Percentiles rank a stretch among this genome's conserved stretches.
Evolutionary conservation across 2,329 filamentous ascomycete genomes (phyloP).

Genomic region (Cytospora piceae): DNA sequence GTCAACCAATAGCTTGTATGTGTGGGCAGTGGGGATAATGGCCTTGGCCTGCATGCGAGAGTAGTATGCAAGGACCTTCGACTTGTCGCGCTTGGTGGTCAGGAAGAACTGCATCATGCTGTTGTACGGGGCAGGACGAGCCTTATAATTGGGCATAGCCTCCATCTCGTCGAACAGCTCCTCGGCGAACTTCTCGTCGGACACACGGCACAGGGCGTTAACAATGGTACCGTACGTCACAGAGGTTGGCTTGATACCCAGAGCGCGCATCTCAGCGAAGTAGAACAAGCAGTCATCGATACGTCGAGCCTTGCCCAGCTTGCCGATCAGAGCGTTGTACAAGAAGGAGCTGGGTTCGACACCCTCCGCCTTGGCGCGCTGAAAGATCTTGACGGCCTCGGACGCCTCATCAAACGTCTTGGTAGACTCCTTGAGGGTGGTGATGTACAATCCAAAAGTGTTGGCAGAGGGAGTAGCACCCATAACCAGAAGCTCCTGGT

Average conservation of each 20-base stretch:
- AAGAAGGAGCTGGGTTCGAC: conserved; percentile 96
- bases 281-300: conserved; percentile 98
- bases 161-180: conserved; percentile 99
- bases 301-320: conserved; percentile 94
- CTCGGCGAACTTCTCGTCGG: conserved; percentile 96
- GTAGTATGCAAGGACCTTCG: conserved; percentile 92
- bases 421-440: conserved; percentile 94
- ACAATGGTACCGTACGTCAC: conserved; percentile 98
- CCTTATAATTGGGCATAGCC: conserved; percentile 97
- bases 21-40: conserved; percentile 92
- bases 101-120: conserved; percentile 99
- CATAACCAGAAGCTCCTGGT: conserved; percentile 89
- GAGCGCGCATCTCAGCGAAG: conserved; percentile 94
- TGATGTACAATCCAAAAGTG: conserved; percentile 98
- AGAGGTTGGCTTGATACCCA: conserved; percentile 92
- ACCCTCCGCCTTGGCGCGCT: conserved; percentile 88
- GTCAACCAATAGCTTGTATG: conserved; percentile 96
- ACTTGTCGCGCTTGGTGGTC: conserved; percentile 93
- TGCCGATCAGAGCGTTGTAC: conserved; percentile 97
- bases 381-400: conserved; percentile 96
- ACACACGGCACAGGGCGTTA: conserved; percentile 95
- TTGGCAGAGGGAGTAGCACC: conserved; percentile 92
- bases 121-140: conserved; percentile 95
- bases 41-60: conserved; percentile 87
- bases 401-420: conserved; percentile 98